Evolutionary conservation across 805 yeast genomes (phyloP).

Genomic region (Kazachstania martiniae): DNA sequence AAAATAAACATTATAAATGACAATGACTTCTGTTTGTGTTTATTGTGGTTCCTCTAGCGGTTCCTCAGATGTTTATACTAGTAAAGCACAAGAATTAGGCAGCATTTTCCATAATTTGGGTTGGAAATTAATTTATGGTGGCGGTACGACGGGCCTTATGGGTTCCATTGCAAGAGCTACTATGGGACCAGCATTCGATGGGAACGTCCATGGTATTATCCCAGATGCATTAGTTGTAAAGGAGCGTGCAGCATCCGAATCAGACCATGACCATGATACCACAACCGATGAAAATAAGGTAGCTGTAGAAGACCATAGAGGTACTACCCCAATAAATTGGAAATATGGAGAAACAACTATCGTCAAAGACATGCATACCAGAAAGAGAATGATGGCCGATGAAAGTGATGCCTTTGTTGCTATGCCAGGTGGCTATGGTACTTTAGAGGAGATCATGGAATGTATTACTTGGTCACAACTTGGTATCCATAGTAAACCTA

Average conservation of each 20-base stretch:
- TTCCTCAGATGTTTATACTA: conserved; percentile 36
- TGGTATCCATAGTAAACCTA: conserved; percentile 76
- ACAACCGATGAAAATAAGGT: conserved; percentile 23
- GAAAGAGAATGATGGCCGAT: conserved; percentile 77
- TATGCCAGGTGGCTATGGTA: conserved; percentile 88
- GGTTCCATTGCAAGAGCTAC: conserved; percentile 62
- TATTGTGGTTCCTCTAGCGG: conserved; percentile 84
- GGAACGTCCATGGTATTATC: conserved; percentile 74
- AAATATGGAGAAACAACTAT: conserved; percentile 68
- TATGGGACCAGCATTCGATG: conserved; percentile 34
- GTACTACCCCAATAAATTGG: conserved; percentile 45
- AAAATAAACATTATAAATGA: too few relatives aligned
- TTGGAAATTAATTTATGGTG: conserved; percentile 82
- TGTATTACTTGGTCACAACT: conserved; percentile 85
- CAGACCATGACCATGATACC: too few relatives aligned
- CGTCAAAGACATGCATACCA: conserved; percentile 82
- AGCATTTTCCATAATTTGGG: conserved; percentile 39
- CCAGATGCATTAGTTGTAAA: conserved; percentile 73
- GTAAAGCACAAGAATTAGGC: conserved; percentile 53
- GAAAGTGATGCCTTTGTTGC: conserved; percentile 84
- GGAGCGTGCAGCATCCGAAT: conserved; percentile 53
- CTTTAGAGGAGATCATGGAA: conserved; percentile 82
- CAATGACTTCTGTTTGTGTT: conserved; percentile 48
- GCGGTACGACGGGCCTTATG: conserved; percentile 81
- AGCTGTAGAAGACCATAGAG: conserved; percentile 52